These are phyloP conservation scores for Kazachstania kunashirensis DNA, from an alignment of 805 yeast genomes.

Conservation along the genomic window DNA sequence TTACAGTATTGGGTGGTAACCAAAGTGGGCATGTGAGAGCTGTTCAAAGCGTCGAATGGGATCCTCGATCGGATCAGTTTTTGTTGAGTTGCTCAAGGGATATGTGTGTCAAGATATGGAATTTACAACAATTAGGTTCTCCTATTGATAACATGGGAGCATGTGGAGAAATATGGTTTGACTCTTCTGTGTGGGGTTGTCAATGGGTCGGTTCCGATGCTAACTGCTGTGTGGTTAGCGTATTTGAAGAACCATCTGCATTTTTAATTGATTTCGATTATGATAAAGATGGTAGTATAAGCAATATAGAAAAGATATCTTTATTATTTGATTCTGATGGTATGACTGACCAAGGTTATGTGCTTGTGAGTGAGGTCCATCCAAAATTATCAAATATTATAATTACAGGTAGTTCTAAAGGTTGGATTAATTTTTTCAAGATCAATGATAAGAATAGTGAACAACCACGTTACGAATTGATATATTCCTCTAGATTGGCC, in stretches of 20 bases:
- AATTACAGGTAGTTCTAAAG: slow-evolving; percentile 72
- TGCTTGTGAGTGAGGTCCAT: slow-evolving; percentile 23
- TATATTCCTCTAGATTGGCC: slow-evolving; percentile 49
- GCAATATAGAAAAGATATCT: neutral
- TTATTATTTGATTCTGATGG: slow-evolving; percentile 24
- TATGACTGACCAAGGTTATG: slow-evolving; percentile 19
- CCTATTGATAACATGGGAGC: slow-evolving; percentile 21
- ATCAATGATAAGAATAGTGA: slow-evolving; percentile 3
- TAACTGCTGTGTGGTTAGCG: slow-evolving; percentile 41
- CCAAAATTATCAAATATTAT: slow-evolving; percentile 35
- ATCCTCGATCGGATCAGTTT: slow-evolving; percentile 45
- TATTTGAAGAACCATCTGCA: slow-evolving; percentile 51
- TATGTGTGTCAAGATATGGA: slow-evolving; percentile 80
- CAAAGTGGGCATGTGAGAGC: slow-evolving; percentile 61
- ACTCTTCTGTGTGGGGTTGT: slow-evolving; percentile 62
- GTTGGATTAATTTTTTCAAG: slow-evolving; percentile 50
- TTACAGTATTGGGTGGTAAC: slow-evolving; percentile 34
- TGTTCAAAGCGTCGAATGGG: slow-evolving; percentile 67
- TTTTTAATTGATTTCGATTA: slow-evolving; percentile 16
- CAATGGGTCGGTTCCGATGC: slow-evolving; percentile 15
- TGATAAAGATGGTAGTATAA: neutral
- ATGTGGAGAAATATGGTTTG: slow-evolving; percentile 41
- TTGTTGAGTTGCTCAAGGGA: slow-evolving; percentile 67
- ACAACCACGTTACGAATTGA: slow-evolving; percentile 19
- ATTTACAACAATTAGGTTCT: slow-evolving; percentile 32